phyloP scores from a whole-genome alignment of 2,329 filamentous ascomycete genomes.

The Teratosphaeria epicoccoides region DNA sequence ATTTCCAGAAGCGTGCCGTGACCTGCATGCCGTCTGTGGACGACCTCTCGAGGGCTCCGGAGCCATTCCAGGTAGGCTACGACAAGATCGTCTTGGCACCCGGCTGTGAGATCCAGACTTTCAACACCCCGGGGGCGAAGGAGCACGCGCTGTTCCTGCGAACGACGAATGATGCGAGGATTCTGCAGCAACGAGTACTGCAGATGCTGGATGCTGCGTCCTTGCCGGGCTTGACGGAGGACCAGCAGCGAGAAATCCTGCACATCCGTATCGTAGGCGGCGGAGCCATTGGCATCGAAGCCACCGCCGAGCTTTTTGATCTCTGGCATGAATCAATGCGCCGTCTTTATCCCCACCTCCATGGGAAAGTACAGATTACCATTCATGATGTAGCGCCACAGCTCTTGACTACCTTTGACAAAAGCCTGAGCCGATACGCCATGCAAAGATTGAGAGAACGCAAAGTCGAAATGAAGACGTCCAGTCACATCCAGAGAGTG shows the following conservation, averaged over 20 bases:
- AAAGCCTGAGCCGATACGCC: conserved; percentile 33
- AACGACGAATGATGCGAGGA: conserved; percentile 27
- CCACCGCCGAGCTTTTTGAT: conserved; percentile 36
- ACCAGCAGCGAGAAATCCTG: conserved; percentile 25
- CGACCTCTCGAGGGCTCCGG: conserved; percentile 2
- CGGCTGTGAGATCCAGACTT: conserved; percentile 33
- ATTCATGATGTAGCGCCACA: conserved; percentile 36
- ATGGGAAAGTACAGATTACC: conserved; percentile 30
- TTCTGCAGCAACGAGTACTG: conserved; percentile 26
- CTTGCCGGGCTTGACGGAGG: conserved; percentile 20
- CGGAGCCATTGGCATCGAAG: conserved; percentile 34
- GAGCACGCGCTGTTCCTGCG: conserved; percentile 31
- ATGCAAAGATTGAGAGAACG: conserved; percentile 27
- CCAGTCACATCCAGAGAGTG: conserved; percentile 28
- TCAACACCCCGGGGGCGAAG: conserved; percentile 30
- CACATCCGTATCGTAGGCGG: conserved; percentile 33
- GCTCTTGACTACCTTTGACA: conserved; percentile 33
- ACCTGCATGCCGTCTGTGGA: conserved; percentile 26
- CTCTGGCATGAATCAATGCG: conserved; percentile 30
- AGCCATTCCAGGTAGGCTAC: conserved; percentile 32
- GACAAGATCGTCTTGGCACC: conserved; percentile 35
- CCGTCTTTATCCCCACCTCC: conserved; percentile 32
- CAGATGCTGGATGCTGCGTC: conserved; percentile 30
- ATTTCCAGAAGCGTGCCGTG: conserved; percentile 27
- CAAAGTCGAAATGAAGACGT: conserved; percentile 30